A percentile compares a stretch with the other conserved stretches of the same genome.
Conservation (phyloP, 1,284 basidiomycete genomes). For the Neonothopanus nambi region DNA sequence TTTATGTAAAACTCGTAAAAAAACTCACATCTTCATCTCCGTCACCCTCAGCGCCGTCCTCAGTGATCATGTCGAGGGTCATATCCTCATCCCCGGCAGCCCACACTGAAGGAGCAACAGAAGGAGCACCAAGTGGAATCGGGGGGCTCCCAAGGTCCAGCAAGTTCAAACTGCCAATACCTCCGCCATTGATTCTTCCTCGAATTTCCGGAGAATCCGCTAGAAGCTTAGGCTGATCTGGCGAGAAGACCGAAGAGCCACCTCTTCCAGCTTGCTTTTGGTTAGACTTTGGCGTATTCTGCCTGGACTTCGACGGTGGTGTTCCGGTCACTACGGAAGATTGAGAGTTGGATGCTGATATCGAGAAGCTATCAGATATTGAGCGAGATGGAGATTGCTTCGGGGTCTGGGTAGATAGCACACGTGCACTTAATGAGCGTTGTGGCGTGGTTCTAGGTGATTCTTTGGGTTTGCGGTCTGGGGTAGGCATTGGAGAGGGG, state of each 20-base stretch:
- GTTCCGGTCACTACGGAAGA: too few species aligned
- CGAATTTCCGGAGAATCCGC: slow-evolving; percentile 6
- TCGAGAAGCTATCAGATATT: slow-evolving; percentile 3
- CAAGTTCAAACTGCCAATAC: background rate
- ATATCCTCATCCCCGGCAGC: slow-evolving; percentile 37
- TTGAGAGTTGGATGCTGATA: background rate
- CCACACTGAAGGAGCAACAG: slow-evolving; percentile 24
- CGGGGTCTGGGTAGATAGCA: background rate
- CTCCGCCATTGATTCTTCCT: background rate
- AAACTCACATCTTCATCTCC: slow-evolving; percentile 16
- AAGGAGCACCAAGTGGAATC: slow-evolving; percentile 6
- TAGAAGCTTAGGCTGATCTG: background rate
- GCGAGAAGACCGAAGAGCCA: background rate
- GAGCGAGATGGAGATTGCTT: slow-evolving; percentile 6
- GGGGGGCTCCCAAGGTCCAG: slow-evolving; percentile 1
- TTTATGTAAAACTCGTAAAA: too few species aligned
- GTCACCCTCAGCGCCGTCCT: slow-evolving; percentile 57
- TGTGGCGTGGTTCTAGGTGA: slow-evolving; percentile 1
- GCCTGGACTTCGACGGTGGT: too few species aligned
- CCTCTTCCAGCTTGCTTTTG: background rate
- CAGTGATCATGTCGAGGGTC: slow-evolving; percentile 69
- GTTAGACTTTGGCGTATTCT: background rate
- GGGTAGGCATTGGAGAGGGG: slow-evolving; percentile 10
- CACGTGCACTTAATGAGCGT: background rate
- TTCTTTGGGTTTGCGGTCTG: background rate